Evolutionary conservation across 2,329 filamentous ascomycete genomes (phyloP), one percentile per base, ranked within the genome.

Genomic region (Botrytis porri): DNA sequence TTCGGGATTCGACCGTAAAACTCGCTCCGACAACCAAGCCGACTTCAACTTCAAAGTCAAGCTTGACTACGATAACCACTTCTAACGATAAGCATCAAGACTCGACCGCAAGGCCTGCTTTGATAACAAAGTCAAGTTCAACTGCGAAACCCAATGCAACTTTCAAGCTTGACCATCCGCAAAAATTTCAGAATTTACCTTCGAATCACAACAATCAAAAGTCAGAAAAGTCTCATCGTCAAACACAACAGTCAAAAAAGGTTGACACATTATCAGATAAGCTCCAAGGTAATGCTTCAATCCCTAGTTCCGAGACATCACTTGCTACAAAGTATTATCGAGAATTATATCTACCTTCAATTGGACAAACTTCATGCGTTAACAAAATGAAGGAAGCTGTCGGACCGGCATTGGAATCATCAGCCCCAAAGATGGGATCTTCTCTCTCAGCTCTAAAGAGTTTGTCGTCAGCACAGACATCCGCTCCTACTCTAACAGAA

Each of bases 311-410:
- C 1, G 6, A 32, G 18, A 41, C 65, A 18, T 48, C 65, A 22
- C 48, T 48, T 57, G 65, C 65, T n/a, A 32, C 54, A 32, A 67
- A 41, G n/a, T 37, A 20, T 41, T 67, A 67, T 37, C 54, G 48
- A 32, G 65, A 67, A 57, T 29, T 37, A 67, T 67, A 67, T 57
- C 20, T 67, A 32, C 65, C 65, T 32, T 67, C 65, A 39, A 57
- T 67, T 41, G 25, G 10, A 57, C 29, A 7, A 6, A 51, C n/a
- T 32, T 20, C 25, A 16, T 29, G 45, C 35, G 20, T 43, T 35
- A 32, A 67, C 5, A 39, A 67, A 29, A 29, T 20, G 14, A 41
- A 67, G n/a, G 29, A 20, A 66, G 10, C 14, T 29, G 32, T 35
- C 12, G 64, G 32, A 43, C 12, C 65, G 29, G 9, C 2, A 16